These are phyloP conservation scores for Aristolochia fimbriata DNA, from an alignment of 164 flowering plant genomes.

Conservation along the genomic window DNA sequence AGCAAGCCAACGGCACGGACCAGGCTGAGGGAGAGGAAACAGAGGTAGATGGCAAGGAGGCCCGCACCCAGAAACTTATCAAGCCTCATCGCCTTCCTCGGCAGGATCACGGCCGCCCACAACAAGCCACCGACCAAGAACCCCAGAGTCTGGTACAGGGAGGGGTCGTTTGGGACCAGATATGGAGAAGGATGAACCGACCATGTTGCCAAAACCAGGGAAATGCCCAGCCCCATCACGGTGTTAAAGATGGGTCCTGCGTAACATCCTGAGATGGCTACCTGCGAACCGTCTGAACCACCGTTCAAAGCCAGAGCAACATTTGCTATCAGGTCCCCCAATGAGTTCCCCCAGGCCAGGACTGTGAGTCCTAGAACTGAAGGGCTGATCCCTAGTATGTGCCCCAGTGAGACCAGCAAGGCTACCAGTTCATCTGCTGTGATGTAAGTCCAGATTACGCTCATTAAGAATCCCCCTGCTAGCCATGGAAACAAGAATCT, in stretches of 20 bases:
- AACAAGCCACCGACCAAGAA: slow-evolving; percentile 28
- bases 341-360: slow-evolving; percentile 54
- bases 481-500: slow-evolving; percentile 40
- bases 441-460: slow-evolving; percentile 46
- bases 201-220: slow-evolving; percentile 35
- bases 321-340: slow-evolving; percentile 43
- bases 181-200: slow-evolving; percentile 17
- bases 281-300: slow-evolving; percentile 31
- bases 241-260: slow-evolving; percentile 50
- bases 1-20: slow-evolving; percentile 3
- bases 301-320: slow-evolving; percentile 35
- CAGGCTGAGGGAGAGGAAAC: slow-evolving; percentile 18
- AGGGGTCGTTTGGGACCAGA: slow-evolving; percentile 22
- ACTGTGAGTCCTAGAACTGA: slow-evolving; percentile 39
- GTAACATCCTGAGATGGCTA: slow-evolving; percentile 42
- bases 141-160: slow-evolving; percentile 24
- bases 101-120: slow-evolving; percentile 35
- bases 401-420: slow-evolving; percentile 34
- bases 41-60: slow-evolving; percentile 30
- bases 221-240: slow-evolving; percentile 38
- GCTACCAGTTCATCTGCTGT: slow-evolving; percentile 44
- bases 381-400: slow-evolving; percentile 28
- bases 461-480: slow-evolving; percentile 49
- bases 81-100: slow-evolving; percentile 29
- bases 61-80: slow-evolving; percentile 33